Conservation (phyloP, 345 rosid species). For the Hypericum androsaemum region DNA sequence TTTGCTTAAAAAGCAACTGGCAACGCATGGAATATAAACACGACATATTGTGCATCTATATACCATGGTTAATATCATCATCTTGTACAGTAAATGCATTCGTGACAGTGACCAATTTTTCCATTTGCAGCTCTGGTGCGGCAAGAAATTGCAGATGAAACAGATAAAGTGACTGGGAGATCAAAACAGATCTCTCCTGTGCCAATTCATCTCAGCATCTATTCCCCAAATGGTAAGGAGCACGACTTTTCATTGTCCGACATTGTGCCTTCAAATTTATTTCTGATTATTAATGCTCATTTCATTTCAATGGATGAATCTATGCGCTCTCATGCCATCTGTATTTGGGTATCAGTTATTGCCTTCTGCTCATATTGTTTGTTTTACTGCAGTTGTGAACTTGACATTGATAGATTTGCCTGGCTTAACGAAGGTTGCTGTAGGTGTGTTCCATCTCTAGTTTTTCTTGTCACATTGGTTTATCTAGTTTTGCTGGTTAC, state of each 20-base stretch:
- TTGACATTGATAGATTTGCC: slow-evolving; percentile 66
- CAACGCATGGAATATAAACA: too few relatives aligned
- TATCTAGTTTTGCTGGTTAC: neutral
- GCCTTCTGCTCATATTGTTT: neutral
- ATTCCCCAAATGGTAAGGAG: slow-evolving; percentile 43
- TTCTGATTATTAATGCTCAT: neutral
- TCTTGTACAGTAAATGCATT: too few relatives aligned
- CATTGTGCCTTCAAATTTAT: neutral
- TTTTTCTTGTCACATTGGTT: neutral
- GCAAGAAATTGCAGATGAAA: slow-evolving; percentile 59
- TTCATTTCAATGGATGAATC: neutral
- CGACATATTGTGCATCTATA: too few relatives aligned
- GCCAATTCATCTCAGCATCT: slow-evolving; percentile 58
- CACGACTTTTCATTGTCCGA: neutral
- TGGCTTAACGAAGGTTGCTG: slow-evolving; percentile 58
- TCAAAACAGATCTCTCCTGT: slow-evolving; percentile 47
- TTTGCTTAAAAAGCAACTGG: too few relatives aligned
- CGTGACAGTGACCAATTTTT: neutral
- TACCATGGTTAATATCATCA: too few relatives aligned
- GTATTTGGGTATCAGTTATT: neutral
- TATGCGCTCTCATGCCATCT: neutral
- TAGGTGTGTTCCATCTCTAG: slow-evolving; percentile 29
- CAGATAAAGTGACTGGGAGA: slow-evolving; percentile 51
- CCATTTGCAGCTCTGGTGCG: slow-evolving; percentile 40
- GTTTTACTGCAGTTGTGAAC: slow-evolving; percentile 42